Evolutionary conservation across 2,329 filamentous ascomycete species (phyloP).

Genomic region (Aciculosporium take): DNA sequence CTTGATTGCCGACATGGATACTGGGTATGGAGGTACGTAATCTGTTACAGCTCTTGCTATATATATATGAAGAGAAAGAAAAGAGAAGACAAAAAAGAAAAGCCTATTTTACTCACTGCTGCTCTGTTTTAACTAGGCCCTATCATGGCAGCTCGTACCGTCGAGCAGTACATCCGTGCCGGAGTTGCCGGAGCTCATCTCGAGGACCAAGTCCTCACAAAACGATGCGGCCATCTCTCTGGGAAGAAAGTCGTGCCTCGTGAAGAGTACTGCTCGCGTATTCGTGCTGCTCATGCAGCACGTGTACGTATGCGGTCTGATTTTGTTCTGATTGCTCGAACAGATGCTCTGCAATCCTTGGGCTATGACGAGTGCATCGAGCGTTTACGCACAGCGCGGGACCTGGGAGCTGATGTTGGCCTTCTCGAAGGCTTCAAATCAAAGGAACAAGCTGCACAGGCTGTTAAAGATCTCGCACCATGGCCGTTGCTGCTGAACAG

Average conservation of each 20-base stretch:
- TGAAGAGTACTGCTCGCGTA: slow-evolving; percentile 36
- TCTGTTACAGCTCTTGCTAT: too few relatives aligned
- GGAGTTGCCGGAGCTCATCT: slow-evolving; percentile 47
- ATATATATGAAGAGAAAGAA: too few relatives aligned
- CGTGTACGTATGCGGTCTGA: slow-evolving; percentile 34
- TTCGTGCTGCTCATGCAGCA: slow-evolving; percentile 40
- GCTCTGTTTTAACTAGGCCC: slow-evolving; percentile 19
- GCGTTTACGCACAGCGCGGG: slow-evolving; percentile 34
- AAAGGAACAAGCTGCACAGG: slow-evolving; percentile 33
- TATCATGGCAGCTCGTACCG: slow-evolving; percentile 37
- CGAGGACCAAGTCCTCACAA: slow-evolving; percentile 49
- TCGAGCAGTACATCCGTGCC: slow-evolving; percentile 35
- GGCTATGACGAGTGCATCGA: slow-evolving; percentile 43
- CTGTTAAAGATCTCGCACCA: slow-evolving; percentile 32
- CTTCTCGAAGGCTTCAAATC: slow-evolving; percentile 45
- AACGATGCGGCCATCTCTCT: slow-evolving; percentile 49
- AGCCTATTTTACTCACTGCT: not conserved
- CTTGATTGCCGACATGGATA: slow-evolving; percentile 47
- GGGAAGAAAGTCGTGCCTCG: slow-evolving; percentile 46
- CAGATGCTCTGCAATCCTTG: slow-evolving; percentile 42
- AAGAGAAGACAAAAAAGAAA: not conserved
- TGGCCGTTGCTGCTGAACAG: slow-evolving; percentile 41
- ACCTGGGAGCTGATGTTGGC: slow-evolving; percentile 42
- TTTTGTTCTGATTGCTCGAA: slow-evolving; percentile 51
- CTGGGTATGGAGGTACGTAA: slow-evolving; percentile 36